Evolutionary conservation across 2,329 filamentous ascomycete genomes (phyloP).

Genomic region (Ascochyta pisi): DNA sequence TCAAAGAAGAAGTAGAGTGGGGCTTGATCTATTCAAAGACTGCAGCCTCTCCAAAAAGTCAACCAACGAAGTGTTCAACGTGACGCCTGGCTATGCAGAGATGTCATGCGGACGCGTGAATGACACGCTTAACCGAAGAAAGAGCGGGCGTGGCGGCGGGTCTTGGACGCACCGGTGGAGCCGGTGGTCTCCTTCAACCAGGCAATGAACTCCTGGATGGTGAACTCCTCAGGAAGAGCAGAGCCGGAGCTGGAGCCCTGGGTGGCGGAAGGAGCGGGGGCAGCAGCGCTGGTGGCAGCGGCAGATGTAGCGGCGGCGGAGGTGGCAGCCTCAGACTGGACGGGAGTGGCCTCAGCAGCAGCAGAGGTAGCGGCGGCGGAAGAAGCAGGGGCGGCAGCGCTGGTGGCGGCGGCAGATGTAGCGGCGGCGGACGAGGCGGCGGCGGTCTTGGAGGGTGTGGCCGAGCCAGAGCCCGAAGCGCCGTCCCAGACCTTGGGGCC

Average conservation of each 20-base stretch:
- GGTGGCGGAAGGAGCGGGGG: constrained; percentile 15
- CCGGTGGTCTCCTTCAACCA: constrained; percentile 38
- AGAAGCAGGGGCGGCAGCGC: constrained; percentile 13
- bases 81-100: constrained; percentile 20
- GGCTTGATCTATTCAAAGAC: constrained; percentile 14
- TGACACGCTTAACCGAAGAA: constrained; percentile 47
- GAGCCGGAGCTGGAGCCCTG: constrained; percentile 21
- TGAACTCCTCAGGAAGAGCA: constrained; percentile 39
- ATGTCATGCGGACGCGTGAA: constrained; percentile 8
- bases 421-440: constrained; percentile 13
- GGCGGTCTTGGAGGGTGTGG: constrained; percentile 20
- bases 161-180: constrained; percentile 25
- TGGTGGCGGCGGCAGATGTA: constrained; percentile 13
- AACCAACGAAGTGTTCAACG: constrained; percentile 14
- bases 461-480: constrained; percentile 22
- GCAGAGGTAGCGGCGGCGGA: constrained; percentile 14
- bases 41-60: constrained; percentile 10
- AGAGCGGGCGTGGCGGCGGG: constrained; percentile 48
- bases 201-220: constrained; percentile 37
- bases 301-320: constrained; percentile 10
- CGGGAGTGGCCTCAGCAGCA: constrained; percentile 15
- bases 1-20: constrained; percentile 9
- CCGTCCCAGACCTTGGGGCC: constrained; percentile 48
- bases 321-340: constrained; percentile 8
- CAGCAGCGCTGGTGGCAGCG: constrained; percentile 15